phyloP scores from a whole-genome alignment of 192 early-diverging fungal species.

The Glomus cerebriforme region DNA sequence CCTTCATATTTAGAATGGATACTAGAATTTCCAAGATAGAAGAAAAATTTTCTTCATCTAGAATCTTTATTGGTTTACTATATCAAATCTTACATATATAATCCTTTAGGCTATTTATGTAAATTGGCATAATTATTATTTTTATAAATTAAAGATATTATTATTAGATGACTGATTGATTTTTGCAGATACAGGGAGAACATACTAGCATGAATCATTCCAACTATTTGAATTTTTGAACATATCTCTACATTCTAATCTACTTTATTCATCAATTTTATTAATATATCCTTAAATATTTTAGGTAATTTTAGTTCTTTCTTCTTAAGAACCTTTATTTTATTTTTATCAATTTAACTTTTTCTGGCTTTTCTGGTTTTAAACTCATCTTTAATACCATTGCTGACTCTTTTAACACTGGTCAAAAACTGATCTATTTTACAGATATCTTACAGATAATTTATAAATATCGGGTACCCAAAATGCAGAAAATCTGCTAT shows the following conservation, averaged over 20 bases:
- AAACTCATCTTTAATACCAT: conserved; percentile 6
- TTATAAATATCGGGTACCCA: no score
- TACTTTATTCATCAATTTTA: neutral
- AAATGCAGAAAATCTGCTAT: no score
- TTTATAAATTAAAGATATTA: conserved; percentile 1
- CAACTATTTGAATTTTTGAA: conserved; percentile 3
- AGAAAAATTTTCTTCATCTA: neutral
- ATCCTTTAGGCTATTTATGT: neutral
- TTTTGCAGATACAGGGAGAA: neutral
- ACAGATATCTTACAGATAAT: no score
- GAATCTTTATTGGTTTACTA: neutral
- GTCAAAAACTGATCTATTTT: no score
- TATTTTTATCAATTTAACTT: neutral
- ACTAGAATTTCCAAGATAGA: neutral
- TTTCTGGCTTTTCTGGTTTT: neutral
- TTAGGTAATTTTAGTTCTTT: conserved; percentile 10
- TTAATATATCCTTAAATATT: neutral
- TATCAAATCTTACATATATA: neutral
- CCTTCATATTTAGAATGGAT: neutral
- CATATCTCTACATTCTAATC: neutral
- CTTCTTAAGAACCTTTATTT: neutral
- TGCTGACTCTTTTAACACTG: no score
- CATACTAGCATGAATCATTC: neutral
- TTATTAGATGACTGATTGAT: neutral
- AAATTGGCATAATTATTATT: neutral